Conservation (phyloP, 257 asterid species). For the Solanum clarkiae region DNA sequence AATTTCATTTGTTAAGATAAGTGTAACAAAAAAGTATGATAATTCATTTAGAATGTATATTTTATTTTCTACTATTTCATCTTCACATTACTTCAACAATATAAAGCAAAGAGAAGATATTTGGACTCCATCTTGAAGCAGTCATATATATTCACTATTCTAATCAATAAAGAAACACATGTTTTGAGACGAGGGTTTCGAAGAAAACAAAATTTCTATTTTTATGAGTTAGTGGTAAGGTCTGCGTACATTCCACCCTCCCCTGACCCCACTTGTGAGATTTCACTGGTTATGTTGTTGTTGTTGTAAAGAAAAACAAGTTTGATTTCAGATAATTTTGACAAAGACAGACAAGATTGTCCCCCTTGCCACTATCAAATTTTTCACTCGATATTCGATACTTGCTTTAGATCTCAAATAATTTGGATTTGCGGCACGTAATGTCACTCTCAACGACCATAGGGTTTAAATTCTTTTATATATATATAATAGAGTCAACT, state of each 20-base stretch:
- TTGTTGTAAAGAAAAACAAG: not conserved
- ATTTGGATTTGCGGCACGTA: too few species aligned
- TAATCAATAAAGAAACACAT: not conserved
- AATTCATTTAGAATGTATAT: not conserved
- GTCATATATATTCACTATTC: not conserved
- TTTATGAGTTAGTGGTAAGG: too few species aligned
- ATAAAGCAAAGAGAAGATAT: not conserved
- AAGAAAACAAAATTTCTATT: too few species aligned
- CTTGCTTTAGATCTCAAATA: fast-evolving
- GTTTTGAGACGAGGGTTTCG: too few species aligned
- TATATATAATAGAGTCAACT: too few species aligned
- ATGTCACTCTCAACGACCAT: too few species aligned
- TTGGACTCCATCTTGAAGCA: not conserved
- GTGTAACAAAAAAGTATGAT: not conserved
- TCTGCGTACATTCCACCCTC: too few species aligned
- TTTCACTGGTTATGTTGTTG: too few species aligned
- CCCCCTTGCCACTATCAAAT: not conserved
- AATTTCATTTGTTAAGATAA: not conserved
- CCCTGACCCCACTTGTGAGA: too few species aligned
- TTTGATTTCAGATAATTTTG: not conserved
- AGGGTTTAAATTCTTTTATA: too few species aligned
- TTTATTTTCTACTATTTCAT: not conserved
- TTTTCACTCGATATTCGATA: not conserved
- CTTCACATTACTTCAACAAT: not conserved
- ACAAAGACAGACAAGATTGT: not conserved